phyloP scores from a whole-genome alignment of 2,329 filamentous ascomycete species.

The Hypoxylon sp. region DNA sequence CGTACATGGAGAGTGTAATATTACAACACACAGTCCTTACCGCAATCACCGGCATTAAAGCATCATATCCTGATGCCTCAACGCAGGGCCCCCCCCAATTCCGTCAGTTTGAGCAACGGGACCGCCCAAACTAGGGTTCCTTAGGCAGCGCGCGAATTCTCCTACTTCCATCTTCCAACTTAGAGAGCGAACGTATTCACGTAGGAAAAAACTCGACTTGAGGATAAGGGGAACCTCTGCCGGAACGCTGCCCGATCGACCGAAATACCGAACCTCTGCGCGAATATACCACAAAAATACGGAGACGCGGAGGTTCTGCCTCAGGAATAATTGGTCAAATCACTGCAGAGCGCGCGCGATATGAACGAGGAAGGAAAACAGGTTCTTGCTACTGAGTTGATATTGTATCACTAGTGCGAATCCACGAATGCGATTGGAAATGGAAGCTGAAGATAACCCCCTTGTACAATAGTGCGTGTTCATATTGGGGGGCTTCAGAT shows the following conservation, averaged over 20 bases:
- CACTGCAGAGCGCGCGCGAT: conserved; percentile 1
- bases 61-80: conserved; percentile 24
- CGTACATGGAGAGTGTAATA: conserved; percentile 40
- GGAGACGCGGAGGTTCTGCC: background rate
- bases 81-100: conserved; percentile 6
- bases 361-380: background rate
- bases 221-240: conserved; percentile 28
- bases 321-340: conserved; percentile 10
- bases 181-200: conserved; percentile 16
- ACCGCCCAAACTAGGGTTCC: conserved; percentile 1
- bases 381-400: conserved; percentile 21
- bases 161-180: background rate
- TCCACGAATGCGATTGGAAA: background rate
- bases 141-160: conserved; percentile 11
- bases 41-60: conserved; percentile 34
- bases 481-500: background rate
- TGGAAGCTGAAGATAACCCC: background rate
- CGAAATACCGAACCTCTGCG: conserved; percentile 30
- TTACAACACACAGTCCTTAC: conserved; percentile 46
- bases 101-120: conserved; percentile 16
- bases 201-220: conserved; percentile 13
- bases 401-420: conserved; percentile 30
- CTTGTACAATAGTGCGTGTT: conserved; percentile 10
- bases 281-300: conserved; percentile 7
- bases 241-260: conserved; percentile 18